phyloP scores from a whole-genome alignment of 768 basidiomycete species.

The Galerina sulciceps region DNA sequence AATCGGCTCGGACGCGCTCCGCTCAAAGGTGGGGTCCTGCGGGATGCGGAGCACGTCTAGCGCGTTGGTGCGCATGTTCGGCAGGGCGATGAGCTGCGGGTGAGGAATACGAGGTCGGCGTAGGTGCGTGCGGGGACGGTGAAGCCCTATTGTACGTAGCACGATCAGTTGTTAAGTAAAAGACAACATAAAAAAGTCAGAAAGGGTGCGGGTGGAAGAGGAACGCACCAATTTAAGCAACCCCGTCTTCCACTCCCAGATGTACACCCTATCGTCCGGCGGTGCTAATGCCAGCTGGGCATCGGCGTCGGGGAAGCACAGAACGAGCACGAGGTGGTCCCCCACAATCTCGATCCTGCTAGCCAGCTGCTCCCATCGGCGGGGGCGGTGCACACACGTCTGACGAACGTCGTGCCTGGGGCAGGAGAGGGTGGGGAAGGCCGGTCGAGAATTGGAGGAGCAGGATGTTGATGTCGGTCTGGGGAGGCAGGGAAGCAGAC shows the following conservation, averaged over 20 bases:
- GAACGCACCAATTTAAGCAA: conserved; percentile 36
- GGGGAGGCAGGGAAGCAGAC: background rate
- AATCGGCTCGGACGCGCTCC: conserved; percentile 18
- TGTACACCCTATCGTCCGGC: conserved; percentile 35
- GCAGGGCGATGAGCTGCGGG: conserved; percentile 34
- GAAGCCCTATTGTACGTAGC: conserved; percentile 17
- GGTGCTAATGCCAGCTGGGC: background rate
- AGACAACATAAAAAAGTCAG: background rate
- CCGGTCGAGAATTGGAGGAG: conserved; percentile 40
- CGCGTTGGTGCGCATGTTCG: conserved; percentile 30
- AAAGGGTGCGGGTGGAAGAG: background rate
- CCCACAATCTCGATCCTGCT: conserved; percentile 52
- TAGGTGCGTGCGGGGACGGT: conserved; percentile 30
- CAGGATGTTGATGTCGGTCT: conserved; percentile 24
- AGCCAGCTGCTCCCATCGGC: conserved; percentile 26
- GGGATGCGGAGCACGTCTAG: conserved; percentile 44
- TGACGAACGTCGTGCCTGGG: conserved; percentile 27
- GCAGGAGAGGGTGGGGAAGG: conserved; percentile 32
- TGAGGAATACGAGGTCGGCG: conserved; percentile 36
- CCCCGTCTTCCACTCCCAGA: conserved; percentile 50
- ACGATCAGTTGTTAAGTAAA: background rate
- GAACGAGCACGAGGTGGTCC: conserved; percentile 43
- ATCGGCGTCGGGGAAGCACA: conserved; percentile 24
- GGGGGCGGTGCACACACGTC: conserved; percentile 30
- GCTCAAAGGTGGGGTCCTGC: conserved; percentile 12